Conservation (phyloP, 441 rosid species). For the Macaranga tanarius region DNA sequence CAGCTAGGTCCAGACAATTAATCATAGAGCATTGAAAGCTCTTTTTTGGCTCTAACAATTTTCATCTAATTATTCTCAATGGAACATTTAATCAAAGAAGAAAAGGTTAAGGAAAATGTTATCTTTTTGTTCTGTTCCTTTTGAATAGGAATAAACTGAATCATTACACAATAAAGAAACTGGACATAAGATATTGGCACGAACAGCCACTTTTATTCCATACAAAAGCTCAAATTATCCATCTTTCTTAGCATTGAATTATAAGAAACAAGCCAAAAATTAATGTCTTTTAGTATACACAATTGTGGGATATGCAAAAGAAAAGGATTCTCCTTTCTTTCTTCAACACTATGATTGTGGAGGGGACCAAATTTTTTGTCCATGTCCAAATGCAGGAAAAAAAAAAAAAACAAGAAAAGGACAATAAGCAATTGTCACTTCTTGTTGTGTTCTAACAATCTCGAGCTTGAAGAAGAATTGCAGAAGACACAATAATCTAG, state of each 20-base stretch:
- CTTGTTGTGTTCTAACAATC: slow-evolving; percentile 24
- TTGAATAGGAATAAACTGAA: background rate
- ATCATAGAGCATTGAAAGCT: no score
- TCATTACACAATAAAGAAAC: background rate
- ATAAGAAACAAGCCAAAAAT: background rate
- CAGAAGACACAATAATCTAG: slow-evolving; percentile 62
- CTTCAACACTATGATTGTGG: background rate
- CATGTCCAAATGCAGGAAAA: background rate
- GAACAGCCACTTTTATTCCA: background rate
- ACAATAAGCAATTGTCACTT: background rate
- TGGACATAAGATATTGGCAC: background rate
- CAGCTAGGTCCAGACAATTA: background rate
- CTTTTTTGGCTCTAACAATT: no score
- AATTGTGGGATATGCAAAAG: background rate
- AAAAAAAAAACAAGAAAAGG: slow-evolving; percentile 2
- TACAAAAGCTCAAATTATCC: background rate
- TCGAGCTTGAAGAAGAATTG: slow-evolving; percentile 41
- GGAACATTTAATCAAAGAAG: no score
- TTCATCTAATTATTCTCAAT: no score
- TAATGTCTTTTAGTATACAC: background rate
- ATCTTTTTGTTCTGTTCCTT: background rate
- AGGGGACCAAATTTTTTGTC: slow-evolving; percentile 11
- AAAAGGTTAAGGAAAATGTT: no score
- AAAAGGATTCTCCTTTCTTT: slow-evolving; percentile 7
- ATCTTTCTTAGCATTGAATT: background rate